Conservation (phyloP, 177 flowering plant species). For the Vitis hybrid region DNA sequence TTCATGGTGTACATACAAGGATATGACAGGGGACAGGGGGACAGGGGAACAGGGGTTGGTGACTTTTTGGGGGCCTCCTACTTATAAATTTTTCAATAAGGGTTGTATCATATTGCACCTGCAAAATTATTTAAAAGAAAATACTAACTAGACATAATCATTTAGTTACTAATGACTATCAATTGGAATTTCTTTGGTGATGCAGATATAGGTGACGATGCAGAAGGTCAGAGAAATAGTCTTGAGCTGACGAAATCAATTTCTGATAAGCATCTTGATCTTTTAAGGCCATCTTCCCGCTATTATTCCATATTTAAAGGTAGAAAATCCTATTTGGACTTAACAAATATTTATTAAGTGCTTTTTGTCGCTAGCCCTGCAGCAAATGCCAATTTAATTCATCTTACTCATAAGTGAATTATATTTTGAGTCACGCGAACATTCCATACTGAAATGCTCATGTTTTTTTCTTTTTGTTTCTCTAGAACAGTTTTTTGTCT, state of each 20-base stretch:
- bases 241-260: slow-evolving; percentile 58
- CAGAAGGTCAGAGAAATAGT: slow-evolving; percentile 39
- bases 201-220: slow-evolving; percentile 47
- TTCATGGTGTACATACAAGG: too few species aligned
- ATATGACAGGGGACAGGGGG: neutral
- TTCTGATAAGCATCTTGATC: slow-evolving; percentile 64
- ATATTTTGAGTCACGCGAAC: neutral
- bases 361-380: neutral
- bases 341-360: neutral
- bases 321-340: slow-evolving; percentile 19
- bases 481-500: neutral
- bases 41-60: neutral
- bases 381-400: neutral
- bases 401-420: neutral
- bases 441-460: neutral
- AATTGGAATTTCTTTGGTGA: slow-evolving; percentile 31
- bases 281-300: slow-evolving; percentile 73
- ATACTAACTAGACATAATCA: slow-evolving; percentile 1
- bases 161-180: slow-evolving; percentile 1
- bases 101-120: neutral
- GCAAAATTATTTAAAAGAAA: neutral
- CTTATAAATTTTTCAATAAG: neutral
- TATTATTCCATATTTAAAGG: slow-evolving; percentile 64
- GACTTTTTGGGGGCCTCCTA: neutral
- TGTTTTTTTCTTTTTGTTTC: neutral